Percentiles rank a stretch among this genome's conserved stretches.
Evolutionary conservation across 1,139 yeast genomes (phyloP).

Genomic region (Saccharomyces hybrid): DNA sequence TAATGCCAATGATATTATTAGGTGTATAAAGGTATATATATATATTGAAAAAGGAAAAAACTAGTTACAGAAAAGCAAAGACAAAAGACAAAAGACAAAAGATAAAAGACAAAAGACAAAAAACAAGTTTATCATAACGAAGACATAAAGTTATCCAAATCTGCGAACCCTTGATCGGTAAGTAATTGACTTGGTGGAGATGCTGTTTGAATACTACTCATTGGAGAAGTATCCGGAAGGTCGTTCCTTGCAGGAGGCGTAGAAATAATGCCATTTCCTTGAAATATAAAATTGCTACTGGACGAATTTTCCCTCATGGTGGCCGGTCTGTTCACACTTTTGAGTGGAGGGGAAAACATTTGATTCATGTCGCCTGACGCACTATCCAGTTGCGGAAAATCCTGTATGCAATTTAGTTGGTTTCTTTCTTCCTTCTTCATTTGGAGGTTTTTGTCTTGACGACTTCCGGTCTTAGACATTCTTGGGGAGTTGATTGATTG

Average conservation of each 20-base stretch:
- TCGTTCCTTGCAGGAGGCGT: conserved; percentile 1
- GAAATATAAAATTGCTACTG: neutral
- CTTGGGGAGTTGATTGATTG: conserved; percentile 3
- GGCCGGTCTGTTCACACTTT: neutral
- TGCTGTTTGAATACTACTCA: conserved; percentile 14
- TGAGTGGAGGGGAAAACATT: neutral
- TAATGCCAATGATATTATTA: neutral
- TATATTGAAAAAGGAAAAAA: neutral
- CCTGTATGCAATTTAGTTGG: conserved; percentile 6
- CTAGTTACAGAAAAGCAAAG: neutral
- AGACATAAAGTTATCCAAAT: conserved; percentile 27
- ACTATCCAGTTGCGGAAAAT: conserved; percentile 1
- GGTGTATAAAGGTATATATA: neutral
- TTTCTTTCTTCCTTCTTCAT: conserved; percentile 4
- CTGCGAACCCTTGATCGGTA: conserved; percentile 25
- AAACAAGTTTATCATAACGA: conserved; percentile 8
- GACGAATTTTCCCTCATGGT: neutral
- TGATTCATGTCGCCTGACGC: neutral
- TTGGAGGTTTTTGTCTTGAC: conserved; percentile 2
- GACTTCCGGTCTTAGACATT: conserved; percentile 5
- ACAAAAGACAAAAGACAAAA: neutral
- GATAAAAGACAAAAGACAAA: neutral
- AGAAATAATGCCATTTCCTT: neutral
- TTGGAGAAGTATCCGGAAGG: conserved; percentile 11
- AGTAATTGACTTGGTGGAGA: conserved; percentile 22